Conservation (phyloP, 1,284 basidiomycete genomes). For the Ganoderma meredithae region DNA sequence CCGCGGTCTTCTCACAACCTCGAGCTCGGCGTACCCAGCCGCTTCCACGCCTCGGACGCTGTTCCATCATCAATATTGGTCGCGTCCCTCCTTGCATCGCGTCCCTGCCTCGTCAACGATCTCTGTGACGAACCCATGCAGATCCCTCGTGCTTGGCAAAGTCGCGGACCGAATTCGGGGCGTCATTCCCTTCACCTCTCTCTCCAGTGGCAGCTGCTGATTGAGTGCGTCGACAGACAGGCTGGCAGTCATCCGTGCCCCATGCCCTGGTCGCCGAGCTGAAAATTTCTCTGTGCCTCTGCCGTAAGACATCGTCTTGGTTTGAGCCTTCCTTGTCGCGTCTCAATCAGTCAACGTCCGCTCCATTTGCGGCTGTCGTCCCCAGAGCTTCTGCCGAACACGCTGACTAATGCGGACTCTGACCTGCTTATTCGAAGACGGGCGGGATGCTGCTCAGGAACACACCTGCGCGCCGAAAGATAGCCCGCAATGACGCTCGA, state of each 20-base stretch:
- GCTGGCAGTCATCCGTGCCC: neutral
- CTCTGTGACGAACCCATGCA: neutral
- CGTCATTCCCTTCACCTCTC: neutral
- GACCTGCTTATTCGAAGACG: neutral
- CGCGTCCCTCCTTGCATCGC: neutral
- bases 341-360: conserved; percentile 1
- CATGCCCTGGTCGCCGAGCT: conserved; percentile 3
- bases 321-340: neutral
- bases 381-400: conserved; percentile 3
- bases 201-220: neutral
- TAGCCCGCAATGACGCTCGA: neutral
- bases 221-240: neutral
- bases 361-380: conserved; percentile 1
- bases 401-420: neutral
- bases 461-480: neutral
- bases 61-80: neutral
- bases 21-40: neutral
- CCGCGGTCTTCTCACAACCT: neutral
- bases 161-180: neutral
- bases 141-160: neutral
- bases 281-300: conserved; percentile 6
- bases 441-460: conserved; percentile 9
- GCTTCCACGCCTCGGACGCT: neutral
- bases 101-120: neutral
- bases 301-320: neutral